Percentiles rank a stretch among this genome's conserved stretches.
Conservation (phyloP, 768 basidiomycete genomes). For the Lactarius quietus region DNA sequence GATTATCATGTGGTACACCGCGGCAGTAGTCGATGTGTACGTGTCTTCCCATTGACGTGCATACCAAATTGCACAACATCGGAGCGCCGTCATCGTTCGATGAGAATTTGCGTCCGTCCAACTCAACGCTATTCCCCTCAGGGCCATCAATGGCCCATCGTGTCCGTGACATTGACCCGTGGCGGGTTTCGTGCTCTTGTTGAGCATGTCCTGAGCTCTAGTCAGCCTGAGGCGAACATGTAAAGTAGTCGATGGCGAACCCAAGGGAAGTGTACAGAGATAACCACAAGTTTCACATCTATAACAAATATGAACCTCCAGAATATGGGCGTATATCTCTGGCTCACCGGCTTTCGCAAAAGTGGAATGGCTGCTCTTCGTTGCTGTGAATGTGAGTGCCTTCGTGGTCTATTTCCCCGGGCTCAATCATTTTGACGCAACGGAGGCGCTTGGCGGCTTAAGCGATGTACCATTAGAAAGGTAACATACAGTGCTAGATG, state of each 20-base stretch:
- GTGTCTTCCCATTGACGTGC: slow-evolving; percentile 54
- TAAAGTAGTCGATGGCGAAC: slow-evolving; percentile 31
- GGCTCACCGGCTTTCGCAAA: slow-evolving; percentile 47
- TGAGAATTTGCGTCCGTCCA: slow-evolving; percentile 54
- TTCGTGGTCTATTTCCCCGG: slow-evolving; percentile 40
- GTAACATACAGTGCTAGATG: no score
- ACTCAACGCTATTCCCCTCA: slow-evolving; percentile 47
- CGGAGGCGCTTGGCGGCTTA: slow-evolving; percentile 49
- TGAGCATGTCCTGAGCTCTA: slow-evolving; percentile 49
- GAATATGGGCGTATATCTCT: no score
- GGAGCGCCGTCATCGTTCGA: slow-evolving; percentile 55
- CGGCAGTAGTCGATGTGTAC: slow-evolving; percentile 57
- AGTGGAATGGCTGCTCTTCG: slow-evolving; percentile 47
- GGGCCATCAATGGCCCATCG: slow-evolving; percentile 55
- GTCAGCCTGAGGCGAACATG: background rate
- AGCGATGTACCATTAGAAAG: background rate
- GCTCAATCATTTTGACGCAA: slow-evolving; percentile 46
- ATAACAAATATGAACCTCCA: slow-evolving; percentile 10
- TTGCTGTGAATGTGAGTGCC: slow-evolving; percentile 51
- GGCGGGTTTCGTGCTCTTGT: slow-evolving; percentile 57
- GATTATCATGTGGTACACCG: slow-evolving; percentile 40
- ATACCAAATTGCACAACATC: slow-evolving; percentile 62
- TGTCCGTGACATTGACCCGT: slow-evolving; percentile 60
- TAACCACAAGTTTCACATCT: slow-evolving; percentile 58
- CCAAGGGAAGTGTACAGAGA: slow-evolving; percentile 53